Evolutionary conservation across 148 eudicot genomes (phyloP).

Genomic region (Arctostaphylos glauca): DNA sequence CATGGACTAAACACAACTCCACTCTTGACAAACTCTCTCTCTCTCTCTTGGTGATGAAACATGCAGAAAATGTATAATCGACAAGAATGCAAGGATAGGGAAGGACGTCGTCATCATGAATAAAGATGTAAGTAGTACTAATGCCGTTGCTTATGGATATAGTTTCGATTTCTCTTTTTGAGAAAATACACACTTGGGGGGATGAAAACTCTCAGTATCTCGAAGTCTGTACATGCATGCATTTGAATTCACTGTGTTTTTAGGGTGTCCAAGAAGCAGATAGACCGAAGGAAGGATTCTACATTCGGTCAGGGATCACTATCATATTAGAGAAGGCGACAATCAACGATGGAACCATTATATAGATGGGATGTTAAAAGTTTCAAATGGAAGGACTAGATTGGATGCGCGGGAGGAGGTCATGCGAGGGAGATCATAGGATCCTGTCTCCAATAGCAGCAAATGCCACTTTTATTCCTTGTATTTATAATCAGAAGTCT

Average conservation of each 20-base stretch:
- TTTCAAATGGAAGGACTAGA: not conserved
- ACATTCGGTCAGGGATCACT: slow-evolving; percentile 87
- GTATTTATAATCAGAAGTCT: not conserved
- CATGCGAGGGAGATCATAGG: not conserved
- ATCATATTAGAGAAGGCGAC: slow-evolving; percentile 85
- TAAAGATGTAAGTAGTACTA: slow-evolving; percentile 64
- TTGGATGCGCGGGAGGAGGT: not conserved
- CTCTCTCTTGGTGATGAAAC: not conserved
- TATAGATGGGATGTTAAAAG: slow-evolving; percentile 32
- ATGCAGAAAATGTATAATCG: slow-evolving; percentile 80
- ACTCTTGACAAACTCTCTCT: slow-evolving; percentile 8
- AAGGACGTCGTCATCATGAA: slow-evolving; percentile 78
- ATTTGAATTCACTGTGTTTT: not conserved
- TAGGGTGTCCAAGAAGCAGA: slow-evolving; percentile 90
- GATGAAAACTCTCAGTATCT: not conserved
- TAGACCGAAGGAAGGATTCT: slow-evolving; percentile 80
- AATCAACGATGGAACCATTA: slow-evolving; percentile 67
- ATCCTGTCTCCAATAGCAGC: not conserved
- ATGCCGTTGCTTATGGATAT: no score
- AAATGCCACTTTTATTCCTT: not conserved
- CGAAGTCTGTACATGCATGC: not conserved
- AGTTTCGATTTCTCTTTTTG: no score
- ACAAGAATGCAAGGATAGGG: slow-evolving; percentile 93
- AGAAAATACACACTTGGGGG: not conserved
- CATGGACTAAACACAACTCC: not conserved